Conservation (phyloP, 164 flowering plant species). For the grape (Vitis vinifera) region DNA sequence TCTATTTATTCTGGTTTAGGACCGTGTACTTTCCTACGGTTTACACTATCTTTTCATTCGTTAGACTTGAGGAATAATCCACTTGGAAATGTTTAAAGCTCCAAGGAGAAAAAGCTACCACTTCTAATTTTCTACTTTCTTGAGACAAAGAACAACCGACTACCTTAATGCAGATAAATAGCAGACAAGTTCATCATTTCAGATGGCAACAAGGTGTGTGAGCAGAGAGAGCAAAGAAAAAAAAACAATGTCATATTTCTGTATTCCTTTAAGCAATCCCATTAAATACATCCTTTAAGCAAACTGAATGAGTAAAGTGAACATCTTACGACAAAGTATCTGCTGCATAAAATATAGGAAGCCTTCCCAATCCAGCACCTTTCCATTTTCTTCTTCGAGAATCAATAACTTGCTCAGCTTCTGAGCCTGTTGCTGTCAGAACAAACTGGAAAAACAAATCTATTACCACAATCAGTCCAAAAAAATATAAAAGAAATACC, state of each 20-base stretch:
- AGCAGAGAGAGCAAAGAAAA: neutral
- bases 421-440: slow-evolving; percentile 77
- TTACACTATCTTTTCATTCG: no score
- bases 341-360: slow-evolving; percentile 81
- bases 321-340: slow-evolving; percentile 74
- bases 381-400: slow-evolving; percentile 54
- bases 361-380: slow-evolving; percentile 60
- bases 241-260: no score
- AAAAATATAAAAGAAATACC: no score
- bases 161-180: neutral
- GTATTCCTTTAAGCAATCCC: neutral
- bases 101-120: no score
- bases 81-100: no score
- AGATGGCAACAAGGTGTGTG: neutral
- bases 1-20: no score
- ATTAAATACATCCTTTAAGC: neutral
- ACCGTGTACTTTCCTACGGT: no score
- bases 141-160: neutral
- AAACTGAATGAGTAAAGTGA: neutral
- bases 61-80: no score
- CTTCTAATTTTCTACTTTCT: no score
- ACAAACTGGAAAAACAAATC: slow-evolving; percentile 64
- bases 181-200: neutral
- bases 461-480: neutral
- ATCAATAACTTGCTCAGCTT: slow-evolving; percentile 52